Conservation (phyloP, 257 asterid genomes). For the Galeopsis tetrahit region DNA sequence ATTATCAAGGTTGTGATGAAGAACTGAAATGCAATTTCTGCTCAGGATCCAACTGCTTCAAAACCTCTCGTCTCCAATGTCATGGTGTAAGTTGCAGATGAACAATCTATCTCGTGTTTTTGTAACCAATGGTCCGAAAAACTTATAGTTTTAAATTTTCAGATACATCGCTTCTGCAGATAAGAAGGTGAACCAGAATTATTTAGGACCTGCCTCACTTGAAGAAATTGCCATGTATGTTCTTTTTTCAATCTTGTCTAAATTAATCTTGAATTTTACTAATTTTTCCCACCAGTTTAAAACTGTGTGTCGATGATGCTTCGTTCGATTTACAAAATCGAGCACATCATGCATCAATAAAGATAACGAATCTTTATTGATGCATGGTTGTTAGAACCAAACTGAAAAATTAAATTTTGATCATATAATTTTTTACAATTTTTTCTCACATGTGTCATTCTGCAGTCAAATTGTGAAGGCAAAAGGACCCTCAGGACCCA, state of each 20-base stretch:
- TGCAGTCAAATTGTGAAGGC: slow-evolving; percentile 87
- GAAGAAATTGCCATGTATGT: slow-evolving; percentile 81
- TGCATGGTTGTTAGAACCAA: neutral
- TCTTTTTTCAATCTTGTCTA: neutral
- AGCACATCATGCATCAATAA: neutral
- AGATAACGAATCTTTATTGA: neutral
- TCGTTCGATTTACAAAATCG: neutral
- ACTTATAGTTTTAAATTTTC: slow-evolving; percentile 34
- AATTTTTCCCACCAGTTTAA: neutral
- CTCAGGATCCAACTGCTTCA: slow-evolving; percentile 63
- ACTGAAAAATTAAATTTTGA: neutral
- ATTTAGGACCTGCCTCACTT: slow-evolving; percentile 87
- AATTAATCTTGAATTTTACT: neutral
- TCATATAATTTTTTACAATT: neutral
- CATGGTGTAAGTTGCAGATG: slow-evolving; percentile 72
- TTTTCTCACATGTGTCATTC: neutral
- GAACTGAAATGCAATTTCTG: slow-evolving; percentile 1
- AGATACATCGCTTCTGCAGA: slow-evolving; percentile 89
- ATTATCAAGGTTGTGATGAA: neutral
- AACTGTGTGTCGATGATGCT: neutral
- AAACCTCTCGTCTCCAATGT: slow-evolving; percentile 66
- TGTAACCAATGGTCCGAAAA: neutral
- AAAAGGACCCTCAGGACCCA: slow-evolving; percentile 97
- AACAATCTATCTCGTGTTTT: slow-evolving; percentile 26
- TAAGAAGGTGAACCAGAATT: slow-evolving; percentile 72